Evolutionary conservation across 208 protist species (phyloP).

Genomic region (Tritrichomonas foetus): DNA sequence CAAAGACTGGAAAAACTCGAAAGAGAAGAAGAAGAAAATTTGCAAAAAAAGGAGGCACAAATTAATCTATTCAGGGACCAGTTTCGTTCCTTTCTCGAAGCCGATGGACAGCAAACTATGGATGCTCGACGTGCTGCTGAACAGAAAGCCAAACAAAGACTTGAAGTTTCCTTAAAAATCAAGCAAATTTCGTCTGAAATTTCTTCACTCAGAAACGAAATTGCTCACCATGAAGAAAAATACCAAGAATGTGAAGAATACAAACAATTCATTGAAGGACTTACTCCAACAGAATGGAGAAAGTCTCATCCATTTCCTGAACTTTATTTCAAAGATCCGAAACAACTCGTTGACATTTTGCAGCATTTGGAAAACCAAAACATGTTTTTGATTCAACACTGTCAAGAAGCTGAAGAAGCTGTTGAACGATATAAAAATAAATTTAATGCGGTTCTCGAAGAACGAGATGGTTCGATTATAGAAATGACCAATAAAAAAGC

Average conservation of each 20-base stretch:
- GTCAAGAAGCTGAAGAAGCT: conserved; percentile 38
- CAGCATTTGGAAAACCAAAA: not conserved
- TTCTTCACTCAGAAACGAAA: not conserved
- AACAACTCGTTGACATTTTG: not conserved
- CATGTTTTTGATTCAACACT: conserved; percentile 19
- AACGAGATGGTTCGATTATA: not conserved
- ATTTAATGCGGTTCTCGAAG: not conserved
- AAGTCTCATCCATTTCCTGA: not conserved
- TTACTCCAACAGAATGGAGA: not conserved
- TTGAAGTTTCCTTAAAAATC: not conserved
- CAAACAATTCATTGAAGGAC: not conserved
- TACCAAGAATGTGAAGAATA: conserved; percentile 31
- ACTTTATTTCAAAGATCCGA: not conserved
- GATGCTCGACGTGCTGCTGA: not conserved
- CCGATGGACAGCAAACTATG: not conserved
- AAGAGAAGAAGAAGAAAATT: not conserved
- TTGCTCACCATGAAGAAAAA: conserved; percentile 19
- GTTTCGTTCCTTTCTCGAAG: not conserved
- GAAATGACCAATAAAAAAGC: not conserved
- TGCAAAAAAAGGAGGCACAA: not conserved
- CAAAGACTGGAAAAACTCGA: not conserved
- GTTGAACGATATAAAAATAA: not conserved
- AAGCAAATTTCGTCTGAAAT: conserved; percentile 25
- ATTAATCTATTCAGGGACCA: conserved; percentile 14
- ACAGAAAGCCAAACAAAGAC: not conserved